A percentile compares a stretch with the other conserved stretches of the same genome.
These are phyloP conservation scores for Ceratocystis alfenasii DNA, from an alignment of 2,329 filamentous ascomycete genomes.

Conservation along the genomic window DNA sequence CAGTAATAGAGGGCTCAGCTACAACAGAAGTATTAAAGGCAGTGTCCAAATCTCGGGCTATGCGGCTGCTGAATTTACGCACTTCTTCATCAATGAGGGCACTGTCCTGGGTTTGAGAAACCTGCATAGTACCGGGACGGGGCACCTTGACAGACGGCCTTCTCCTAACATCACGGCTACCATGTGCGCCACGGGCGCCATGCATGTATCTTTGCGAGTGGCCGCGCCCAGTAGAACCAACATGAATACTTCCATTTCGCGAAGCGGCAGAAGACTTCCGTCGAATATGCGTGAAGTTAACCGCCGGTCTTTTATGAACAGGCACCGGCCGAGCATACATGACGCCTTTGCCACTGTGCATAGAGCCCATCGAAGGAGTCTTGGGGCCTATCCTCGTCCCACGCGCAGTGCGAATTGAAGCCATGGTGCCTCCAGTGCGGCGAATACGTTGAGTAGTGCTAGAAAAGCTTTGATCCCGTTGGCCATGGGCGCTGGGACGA, in stretches of 20 bases:
- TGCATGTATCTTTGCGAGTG: not conserved
- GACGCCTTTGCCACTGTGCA: constrained; percentile 33
- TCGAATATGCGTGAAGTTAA: constrained; percentile 43
- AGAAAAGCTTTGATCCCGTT: constrained; percentile 24
- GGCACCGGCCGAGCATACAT: constrained; percentile 25
- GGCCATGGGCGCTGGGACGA: constrained; percentile 21
- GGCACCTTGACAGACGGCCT: constrained; percentile 12
- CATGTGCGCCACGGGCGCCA: not conserved
- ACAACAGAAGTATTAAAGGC: constrained; percentile 64
- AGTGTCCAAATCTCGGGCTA: constrained; percentile 83
- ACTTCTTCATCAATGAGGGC: constrained; percentile 56
- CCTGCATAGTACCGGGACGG: not conserved
- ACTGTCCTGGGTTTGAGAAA: constrained; percentile 16
- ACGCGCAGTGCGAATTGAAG: constrained; percentile 15
- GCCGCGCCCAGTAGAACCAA: not conserved
- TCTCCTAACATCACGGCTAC: constrained; percentile 8
- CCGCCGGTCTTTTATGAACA: constrained; percentile 38
- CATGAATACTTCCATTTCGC: not conserved
- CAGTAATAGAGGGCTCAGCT: constrained; percentile 25
- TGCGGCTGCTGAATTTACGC: constrained; percentile 64
- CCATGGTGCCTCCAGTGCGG: constrained; percentile 15
- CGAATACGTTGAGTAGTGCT: constrained; percentile 13
- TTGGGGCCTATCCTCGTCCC: constrained; percentile 12
- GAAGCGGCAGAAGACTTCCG: constrained; percentile 15
- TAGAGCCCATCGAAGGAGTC: constrained; percentile 36